These are phyloP conservation scores for Lipomyces lipofer DNA, from an alignment of 805 yeast genomes.

Conservation along the genomic window DNA sequence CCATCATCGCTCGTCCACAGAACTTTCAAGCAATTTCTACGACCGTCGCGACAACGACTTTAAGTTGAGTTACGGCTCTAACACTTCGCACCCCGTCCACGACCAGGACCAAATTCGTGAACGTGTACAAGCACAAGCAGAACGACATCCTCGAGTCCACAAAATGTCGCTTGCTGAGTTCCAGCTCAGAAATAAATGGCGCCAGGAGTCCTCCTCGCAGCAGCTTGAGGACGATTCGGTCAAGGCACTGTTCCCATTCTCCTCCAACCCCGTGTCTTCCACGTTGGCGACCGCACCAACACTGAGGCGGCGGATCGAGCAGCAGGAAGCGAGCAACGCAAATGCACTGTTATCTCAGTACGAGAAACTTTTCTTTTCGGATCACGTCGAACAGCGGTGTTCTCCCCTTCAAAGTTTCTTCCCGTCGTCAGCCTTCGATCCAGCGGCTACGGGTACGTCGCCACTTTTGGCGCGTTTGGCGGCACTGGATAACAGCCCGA, in stretches of 20 bases:
- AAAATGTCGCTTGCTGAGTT: constrained; percentile 20
- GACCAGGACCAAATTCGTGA: not conserved
- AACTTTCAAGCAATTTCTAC: too few species aligned
- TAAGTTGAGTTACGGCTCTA: too few species aligned
- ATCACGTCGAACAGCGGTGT: constrained; percentile 23
- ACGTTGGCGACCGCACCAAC: constrained; percentile 17
- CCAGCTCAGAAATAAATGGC: constrained; percentile 5
- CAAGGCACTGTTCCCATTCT: constrained; percentile 1
- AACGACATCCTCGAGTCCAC: constrained; percentile 8
- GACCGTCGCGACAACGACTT: too few species aligned
- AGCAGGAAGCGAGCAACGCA: constrained; percentile 14
- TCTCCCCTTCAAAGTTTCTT: constrained; percentile 26
- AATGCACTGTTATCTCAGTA: constrained; percentile 11
- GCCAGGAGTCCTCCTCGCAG: not conserved
- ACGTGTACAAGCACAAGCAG: too few species aligned
- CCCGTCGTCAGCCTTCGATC: constrained; percentile 17
- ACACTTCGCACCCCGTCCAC: not conserved
- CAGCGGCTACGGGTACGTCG: constrained; percentile 15
- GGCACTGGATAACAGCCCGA: not conserved
- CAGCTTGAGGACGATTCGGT: constrained; percentile 10
- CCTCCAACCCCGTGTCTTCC: not conserved
- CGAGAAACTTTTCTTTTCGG: constrained; percentile 25
- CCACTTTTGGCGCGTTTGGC: not conserved
- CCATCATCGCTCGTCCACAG: too few species aligned
- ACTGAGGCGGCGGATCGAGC: constrained; percentile 18